Percentiles rank a stretch among this genome's conserved stretches.
Evolutionary conservation across 768 basidiomycete genomes (phyloP).

Genomic region (Coprinopsis cinerea): DNA sequence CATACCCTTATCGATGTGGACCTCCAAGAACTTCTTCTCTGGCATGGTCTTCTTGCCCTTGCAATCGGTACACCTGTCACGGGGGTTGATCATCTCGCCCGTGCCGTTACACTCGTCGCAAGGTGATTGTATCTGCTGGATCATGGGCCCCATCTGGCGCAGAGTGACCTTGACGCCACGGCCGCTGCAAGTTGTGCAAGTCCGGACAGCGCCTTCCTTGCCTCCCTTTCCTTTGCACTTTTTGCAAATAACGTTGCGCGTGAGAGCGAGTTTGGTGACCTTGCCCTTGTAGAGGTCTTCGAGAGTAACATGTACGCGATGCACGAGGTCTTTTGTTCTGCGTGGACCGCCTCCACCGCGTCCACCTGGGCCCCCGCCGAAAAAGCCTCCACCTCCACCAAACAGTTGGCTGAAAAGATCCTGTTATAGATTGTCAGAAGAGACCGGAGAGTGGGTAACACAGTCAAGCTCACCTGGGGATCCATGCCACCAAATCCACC

Average conservation of each 20-base stretch:
- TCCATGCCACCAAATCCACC: slow-evolving; percentile 91
- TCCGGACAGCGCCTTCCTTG: slow-evolving; percentile 90
- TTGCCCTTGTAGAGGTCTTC: slow-evolving; percentile 99
- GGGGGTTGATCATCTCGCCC: slow-evolving; percentile 93
- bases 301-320: slow-evolving; percentile 92
- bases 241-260: slow-evolving; percentile 87
- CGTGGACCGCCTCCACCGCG: slow-evolving; percentile 67
- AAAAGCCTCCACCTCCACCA: slow-evolving; percentile 79
- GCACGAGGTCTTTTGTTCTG: slow-evolving; percentile 97
- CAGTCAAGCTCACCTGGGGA: slow-evolving; percentile 59
- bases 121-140: slow-evolving; percentile 94
- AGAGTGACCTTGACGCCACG: slow-evolving; percentile 88
- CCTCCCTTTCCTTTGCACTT: slow-evolving; percentile 97
- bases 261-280: slow-evolving; percentile 94
- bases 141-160: slow-evolving; percentile 99
- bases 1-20: slow-evolving; percentile 98
- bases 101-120: slow-evolving; percentile 91
- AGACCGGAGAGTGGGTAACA: neutral
- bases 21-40: slow-evolving; percentile 96
- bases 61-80: slow-evolving; percentile 89
- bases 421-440: slow-evolving; percentile 27
- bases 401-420: slow-evolving; percentile 98
- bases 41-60: slow-evolving; percentile 92
- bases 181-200: slow-evolving; percentile 74
- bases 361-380: slow-evolving; percentile 66